A percentile compares a stretch with the other conserved stretches of the same genome.
phyloP scores from a whole-genome alignment of 2,329 filamentous ascomycete species.

The Grosmannia serpens region DNA sequence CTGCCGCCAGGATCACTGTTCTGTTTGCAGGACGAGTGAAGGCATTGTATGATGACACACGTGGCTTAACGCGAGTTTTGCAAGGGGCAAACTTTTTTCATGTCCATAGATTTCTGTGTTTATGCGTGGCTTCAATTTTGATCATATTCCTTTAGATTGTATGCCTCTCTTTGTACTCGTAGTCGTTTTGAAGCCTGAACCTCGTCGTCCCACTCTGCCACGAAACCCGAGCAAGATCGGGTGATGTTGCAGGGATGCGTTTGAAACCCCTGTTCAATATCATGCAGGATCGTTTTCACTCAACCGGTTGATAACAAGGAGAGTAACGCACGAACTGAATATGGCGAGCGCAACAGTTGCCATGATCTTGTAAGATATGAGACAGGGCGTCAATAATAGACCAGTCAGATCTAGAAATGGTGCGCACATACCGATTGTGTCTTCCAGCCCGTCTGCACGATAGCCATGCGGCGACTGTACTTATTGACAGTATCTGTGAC shows the following conservation, averaged over 20 bases:
- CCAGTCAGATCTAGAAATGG: neutral
- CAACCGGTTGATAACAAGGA: slow-evolving; percentile 40
- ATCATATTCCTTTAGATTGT: neutral
- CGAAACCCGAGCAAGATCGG: neutral
- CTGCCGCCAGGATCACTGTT: slow-evolving; percentile 8
- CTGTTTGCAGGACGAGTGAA: slow-evolving; percentile 1
- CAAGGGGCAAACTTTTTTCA: neutral
- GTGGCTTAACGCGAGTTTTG: neutral
- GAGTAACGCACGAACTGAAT: slow-evolving; percentile 51
- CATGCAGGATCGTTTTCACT: slow-evolving; percentile 10
- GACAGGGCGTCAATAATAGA: neutral
- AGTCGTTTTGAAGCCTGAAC: neutral
- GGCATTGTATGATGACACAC: neutral
- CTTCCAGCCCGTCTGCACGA: slow-evolving; percentile 90
- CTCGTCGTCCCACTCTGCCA: too few species aligned
- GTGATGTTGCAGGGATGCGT: neutral
- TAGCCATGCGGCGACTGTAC: slow-evolving; percentile 65
- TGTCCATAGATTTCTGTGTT: neutral
- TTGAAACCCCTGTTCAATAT: neutral
- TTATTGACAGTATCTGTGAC: slow-evolving; percentile 55
- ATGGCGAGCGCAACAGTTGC: slow-evolving; percentile 50
- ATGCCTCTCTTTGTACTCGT: neutral
- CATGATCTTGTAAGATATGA: slow-evolving; percentile 41
- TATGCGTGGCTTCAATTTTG: neutral
- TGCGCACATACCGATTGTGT: slow-evolving; percentile 58